phyloP scores from a whole-genome alignment of 148 eudicot species.

The Linanthus parryae region DNA sequence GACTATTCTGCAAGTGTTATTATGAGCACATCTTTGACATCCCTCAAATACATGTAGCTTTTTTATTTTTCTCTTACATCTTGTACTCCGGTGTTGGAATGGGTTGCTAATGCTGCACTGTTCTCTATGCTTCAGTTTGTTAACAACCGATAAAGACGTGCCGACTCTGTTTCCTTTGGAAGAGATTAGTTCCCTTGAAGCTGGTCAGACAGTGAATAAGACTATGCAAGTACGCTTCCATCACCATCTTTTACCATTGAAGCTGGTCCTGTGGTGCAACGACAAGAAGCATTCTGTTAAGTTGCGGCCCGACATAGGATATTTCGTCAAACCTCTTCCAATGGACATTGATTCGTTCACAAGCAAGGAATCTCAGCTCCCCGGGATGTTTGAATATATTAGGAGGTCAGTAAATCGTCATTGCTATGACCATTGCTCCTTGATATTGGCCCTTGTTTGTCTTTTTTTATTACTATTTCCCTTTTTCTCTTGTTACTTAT shows the following conservation, averaged over 20 bases:
- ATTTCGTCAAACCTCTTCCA: conserved; percentile 85
- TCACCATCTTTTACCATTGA: conserved; percentile 93
- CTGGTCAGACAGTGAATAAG: conserved; percentile 52
- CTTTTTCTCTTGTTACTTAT: no score
- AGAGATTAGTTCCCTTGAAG: conserved; percentile 56
- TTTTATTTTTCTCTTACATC: background rate
- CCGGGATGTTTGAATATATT: conserved; percentile 91
- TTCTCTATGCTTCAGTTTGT: conserved; percentile 34
- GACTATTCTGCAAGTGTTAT: no score
- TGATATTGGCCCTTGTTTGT: no score
- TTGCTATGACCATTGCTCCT: conserved; percentile 7
- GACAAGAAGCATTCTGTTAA: conserved; percentile 62
- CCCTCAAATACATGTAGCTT: background rate
- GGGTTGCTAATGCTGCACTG: conserved; percentile 2
- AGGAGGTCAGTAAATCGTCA: conserved; percentile 64
- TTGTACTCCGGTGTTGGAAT: background rate
- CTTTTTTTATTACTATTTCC: no score
- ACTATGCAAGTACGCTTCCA: conserved; percentile 70
- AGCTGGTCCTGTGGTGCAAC: conserved; percentile 62
- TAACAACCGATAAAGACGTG: conserved; percentile 37
- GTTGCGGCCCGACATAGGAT: conserved; percentile 94
- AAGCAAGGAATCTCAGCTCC: conserved; percentile 74
- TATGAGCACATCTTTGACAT: no score
- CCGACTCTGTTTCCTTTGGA: conserved; percentile 74
- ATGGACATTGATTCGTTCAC: conserved; percentile 58